Evolutionary conservation across 306 rosid species (phyloP).

Genomic region (Canavalia ensiformis): DNA sequence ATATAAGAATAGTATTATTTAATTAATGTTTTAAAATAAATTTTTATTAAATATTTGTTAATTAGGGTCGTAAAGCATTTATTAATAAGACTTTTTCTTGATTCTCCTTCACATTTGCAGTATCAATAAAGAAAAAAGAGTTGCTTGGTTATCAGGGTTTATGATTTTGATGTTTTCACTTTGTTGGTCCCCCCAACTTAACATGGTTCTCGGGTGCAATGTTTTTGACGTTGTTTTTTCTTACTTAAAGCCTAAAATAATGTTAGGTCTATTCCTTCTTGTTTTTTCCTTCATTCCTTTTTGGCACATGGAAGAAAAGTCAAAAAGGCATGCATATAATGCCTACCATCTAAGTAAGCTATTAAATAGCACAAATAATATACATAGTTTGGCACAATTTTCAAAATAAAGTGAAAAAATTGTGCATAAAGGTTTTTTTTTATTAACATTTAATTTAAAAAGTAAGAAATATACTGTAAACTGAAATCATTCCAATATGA

Average conservation of each 20-base stretch:
- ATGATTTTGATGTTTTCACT: constrained; percentile 13
- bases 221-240: neutral
- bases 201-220: neutral
- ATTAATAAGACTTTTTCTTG: too few species aligned
- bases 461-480: neutral
- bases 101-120: neutral
- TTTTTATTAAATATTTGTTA: neutral
- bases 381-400: neutral
- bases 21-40: neutral
- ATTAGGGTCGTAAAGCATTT: too few species aligned
- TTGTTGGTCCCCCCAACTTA: neutral
- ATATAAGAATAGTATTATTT: neutral
- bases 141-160: neutral
- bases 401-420: neutral
- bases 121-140: neutral
- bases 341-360: constrained; percentile 31
- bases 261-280: constrained; percentile 18
- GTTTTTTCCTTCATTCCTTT: neutral
- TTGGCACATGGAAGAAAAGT: constrained; percentile 43
- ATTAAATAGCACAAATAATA: neutral
- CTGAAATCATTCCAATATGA: too few species aligned
- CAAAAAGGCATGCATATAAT: constrained; percentile 16
- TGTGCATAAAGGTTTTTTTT: too few species aligned
- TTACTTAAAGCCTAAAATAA: constrained; percentile 30
- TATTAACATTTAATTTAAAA: too few species aligned